These are phyloP conservation scores for Suhomyces kilbournensis DNA, from an alignment of 805 yeast species.

Conservation along the genomic window DNA sequence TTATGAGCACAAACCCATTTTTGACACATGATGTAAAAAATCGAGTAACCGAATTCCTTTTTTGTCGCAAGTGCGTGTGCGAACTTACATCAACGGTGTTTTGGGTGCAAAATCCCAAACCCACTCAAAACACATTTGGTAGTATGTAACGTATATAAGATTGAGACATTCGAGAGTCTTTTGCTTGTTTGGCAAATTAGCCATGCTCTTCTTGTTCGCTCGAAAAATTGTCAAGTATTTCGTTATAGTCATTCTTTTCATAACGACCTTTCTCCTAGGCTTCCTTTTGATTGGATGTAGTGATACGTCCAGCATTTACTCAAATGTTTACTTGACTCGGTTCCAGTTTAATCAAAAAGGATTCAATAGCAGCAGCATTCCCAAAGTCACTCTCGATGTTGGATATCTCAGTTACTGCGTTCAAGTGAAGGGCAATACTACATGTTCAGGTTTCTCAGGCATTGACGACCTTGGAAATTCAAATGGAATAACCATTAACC, in stretches of 20 bases:
- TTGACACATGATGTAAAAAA: neutral
- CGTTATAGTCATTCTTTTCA: slow-evolving; percentile 41
- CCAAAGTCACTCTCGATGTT: slow-evolving; percentile 34
- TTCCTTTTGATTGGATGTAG: slow-evolving; percentile 59
- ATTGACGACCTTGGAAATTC: slow-evolving; percentile 18
- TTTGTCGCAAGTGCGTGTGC: neutral
- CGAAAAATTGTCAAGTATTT: slow-evolving; percentile 37
- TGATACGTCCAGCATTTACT: slow-evolving; percentile 36
- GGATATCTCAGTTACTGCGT: slow-evolving; percentile 61
- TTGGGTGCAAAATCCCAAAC: neutral
- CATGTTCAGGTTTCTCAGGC: slow-evolving; percentile 37
- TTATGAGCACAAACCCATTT: neutral
- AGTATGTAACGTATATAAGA: neutral
- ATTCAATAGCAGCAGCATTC: slow-evolving; percentile 23
- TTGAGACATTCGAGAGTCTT: neutral
- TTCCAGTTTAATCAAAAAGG: slow-evolving; percentile 46
- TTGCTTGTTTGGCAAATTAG: neutral
- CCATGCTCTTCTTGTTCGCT: slow-evolving; percentile 11
- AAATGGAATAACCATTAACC: slow-evolving; percentile 34
- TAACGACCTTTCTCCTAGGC: slow-evolving; percentile 48
- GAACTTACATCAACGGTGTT: neutral
- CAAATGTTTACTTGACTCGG: slow-evolving; percentile 49
- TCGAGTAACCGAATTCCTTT: neutral
- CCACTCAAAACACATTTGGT: neutral
- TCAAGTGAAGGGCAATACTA: slow-evolving; percentile 24